Evolutionary conservation across 768 basidiomycete species (phyloP).

Genomic region (Lentinula boryana): DNA sequence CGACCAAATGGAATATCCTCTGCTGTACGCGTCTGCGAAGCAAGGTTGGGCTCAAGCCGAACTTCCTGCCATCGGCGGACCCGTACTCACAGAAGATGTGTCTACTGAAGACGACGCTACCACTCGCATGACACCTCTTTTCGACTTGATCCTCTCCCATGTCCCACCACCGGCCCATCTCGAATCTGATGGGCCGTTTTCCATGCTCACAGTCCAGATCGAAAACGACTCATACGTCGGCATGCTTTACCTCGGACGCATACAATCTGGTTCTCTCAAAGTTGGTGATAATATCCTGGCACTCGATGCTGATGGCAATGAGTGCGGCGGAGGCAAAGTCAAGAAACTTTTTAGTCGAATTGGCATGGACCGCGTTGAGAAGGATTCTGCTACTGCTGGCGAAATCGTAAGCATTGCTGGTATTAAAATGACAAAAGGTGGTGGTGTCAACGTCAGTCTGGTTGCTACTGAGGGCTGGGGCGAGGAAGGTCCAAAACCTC

Average conservation of each 20-base stretch:
- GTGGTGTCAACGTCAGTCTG: constrained; percentile 40
- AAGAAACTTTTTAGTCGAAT: constrained; percentile 35
- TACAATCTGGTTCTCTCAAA: constrained; percentile 33
- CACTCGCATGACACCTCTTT: constrained; percentile 35
- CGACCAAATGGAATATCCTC: constrained; percentile 45
- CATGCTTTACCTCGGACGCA: constrained; percentile 40
- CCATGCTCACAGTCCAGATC: constrained; percentile 48
- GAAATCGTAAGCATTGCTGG: constrained; percentile 46
- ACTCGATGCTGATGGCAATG: constrained; percentile 34
- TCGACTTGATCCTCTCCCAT: constrained; percentile 40
- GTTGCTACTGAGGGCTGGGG: constrained; percentile 40
- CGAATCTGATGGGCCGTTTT: constrained; percentile 33
- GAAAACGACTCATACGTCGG: constrained; percentile 45
- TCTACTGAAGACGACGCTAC: neutral
- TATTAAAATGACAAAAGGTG: constrained; percentile 28
- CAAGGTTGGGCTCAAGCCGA: constrained; percentile 40
- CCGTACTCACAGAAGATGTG: constrained; percentile 5
- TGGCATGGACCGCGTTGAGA: constrained; percentile 38
- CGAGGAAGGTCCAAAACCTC: constrained; percentile 29
- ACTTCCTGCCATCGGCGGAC: constrained; percentile 12
- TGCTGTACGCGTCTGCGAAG: constrained; percentile 45
- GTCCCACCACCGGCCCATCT: constrained; percentile 34
- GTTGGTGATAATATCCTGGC: constrained; percentile 35
- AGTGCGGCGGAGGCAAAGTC: constrained; percentile 44
- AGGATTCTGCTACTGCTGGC: constrained; percentile 37